A percentile compares a stretch with the other conserved stretches of the same genome.
phyloP scores from a whole-genome alignment of 768 basidiomycete genomes.

The Termitomyces sp. region DNA sequence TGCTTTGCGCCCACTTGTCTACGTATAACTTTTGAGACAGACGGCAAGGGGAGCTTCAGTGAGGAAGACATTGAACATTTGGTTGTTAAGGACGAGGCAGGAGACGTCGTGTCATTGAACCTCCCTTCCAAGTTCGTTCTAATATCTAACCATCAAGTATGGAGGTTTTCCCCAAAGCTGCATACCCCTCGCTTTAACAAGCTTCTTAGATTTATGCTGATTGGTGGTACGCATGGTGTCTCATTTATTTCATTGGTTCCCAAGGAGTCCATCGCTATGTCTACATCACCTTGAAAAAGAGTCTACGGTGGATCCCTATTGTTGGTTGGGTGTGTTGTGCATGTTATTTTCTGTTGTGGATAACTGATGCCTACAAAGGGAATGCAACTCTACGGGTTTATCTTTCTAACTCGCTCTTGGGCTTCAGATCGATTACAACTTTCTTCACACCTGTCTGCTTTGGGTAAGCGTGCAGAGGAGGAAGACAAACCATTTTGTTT shows the following conservation, averaged over 20 bases:
- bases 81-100: constrained; percentile 49
- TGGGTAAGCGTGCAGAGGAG: constrained; percentile 65
- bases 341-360: not conserved
- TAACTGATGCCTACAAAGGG: constrained; percentile 38
- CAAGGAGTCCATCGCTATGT: constrained; percentile 64
- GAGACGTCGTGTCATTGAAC: constrained; percentile 54
- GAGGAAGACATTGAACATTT: constrained; percentile 52
- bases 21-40: constrained; percentile 65
- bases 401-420: constrained; percentile 91
- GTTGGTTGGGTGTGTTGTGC: constrained; percentile 68
- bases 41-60: constrained; percentile 61
- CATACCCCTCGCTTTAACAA: not conserved
- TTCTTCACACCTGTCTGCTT: constrained; percentile 54
- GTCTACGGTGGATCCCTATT: constrained; percentile 77
- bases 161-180: constrained; percentile 9
- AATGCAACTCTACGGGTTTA: constrained; percentile 94
- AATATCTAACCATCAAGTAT: constrained; percentile 91
- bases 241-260: constrained; percentile 65
- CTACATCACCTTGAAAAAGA: constrained; percentile 90
- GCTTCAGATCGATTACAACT: constrained; percentile 73
- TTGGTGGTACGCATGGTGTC: constrained; percentile 88
- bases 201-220: constrained; percentile 60
- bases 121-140: constrained; percentile 78
- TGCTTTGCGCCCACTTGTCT: constrained; percentile 79
- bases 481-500: constrained; percentile 72